Percentiles rank a stretch among this genome's conserved stretches.
Evolutionary conservation across 768 basidiomycete genomes (phyloP).

Genomic region (Lactarius pseudohatsudake): DNA sequence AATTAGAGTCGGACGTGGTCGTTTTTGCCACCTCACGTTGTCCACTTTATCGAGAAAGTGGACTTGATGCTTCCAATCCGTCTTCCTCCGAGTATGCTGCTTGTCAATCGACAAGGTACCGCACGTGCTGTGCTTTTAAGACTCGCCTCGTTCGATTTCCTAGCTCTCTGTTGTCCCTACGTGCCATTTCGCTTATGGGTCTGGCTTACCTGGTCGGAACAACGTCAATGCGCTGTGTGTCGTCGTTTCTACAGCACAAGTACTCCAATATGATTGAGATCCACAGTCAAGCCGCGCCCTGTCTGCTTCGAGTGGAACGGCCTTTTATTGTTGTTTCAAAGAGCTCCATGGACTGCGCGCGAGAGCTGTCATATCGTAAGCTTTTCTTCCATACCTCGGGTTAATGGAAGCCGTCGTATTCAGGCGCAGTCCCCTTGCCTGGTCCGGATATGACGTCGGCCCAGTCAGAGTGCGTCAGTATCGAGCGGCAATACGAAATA

Average conservation of each 20-base stretch:
- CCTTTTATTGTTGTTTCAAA: background rate
- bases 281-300: no score
- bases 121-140: background rate
- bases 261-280: background rate
- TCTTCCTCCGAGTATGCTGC: background rate
- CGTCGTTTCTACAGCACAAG: background rate
- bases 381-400: background rate
- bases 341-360: constrained; percentile 9
- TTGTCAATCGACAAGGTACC: no score
- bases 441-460: constrained; percentile 26
- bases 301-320: background rate
- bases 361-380: background rate
- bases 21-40: background rate
- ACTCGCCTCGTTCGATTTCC: background rate
- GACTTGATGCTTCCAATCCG: background rate
- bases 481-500: background rate
- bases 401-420: background rate
- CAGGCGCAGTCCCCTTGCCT: constrained; percentile 1
- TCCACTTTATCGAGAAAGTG: no score
- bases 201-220: background rate
- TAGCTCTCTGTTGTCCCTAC: background rate
- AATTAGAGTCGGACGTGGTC: background rate
- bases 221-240: background rate
- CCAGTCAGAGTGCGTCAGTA: constrained; percentile 24
- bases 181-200: background rate